phyloP scores from a whole-genome alignment of 2,329 filamentous ascomycete species.

The Metarhizium sp. region DNA sequence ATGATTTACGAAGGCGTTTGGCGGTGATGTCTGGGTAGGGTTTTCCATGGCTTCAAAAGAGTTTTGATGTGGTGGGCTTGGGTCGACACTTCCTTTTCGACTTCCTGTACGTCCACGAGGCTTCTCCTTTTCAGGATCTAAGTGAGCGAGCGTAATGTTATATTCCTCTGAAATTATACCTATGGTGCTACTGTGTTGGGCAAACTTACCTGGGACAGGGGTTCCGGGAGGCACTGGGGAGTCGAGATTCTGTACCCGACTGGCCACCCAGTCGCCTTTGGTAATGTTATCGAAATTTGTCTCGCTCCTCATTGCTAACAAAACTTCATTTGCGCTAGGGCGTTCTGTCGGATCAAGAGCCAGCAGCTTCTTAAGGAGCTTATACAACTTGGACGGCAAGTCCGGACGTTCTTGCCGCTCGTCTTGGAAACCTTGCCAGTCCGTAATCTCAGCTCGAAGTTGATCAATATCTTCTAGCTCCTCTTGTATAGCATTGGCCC shows the following conservation, averaged over 20 bases:
- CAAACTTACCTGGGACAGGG: slow-evolving; percentile 33
- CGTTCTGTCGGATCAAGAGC: slow-evolving; percentile 67
- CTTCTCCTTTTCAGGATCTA: slow-evolving; percentile 23
- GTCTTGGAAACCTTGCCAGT: slow-evolving; percentile 81
- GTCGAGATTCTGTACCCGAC: slow-evolving; percentile 45
- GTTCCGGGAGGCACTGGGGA: slow-evolving; percentile 41
- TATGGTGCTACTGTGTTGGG: not conserved
- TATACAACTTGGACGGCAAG: slow-evolving; percentile 77
- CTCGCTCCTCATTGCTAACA: slow-evolving; percentile 67
- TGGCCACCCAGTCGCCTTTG: slow-evolving; percentile 23
- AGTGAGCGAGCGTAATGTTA: not conserved
- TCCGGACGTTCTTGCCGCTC: slow-evolving; percentile 68
- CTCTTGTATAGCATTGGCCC: slow-evolving; percentile 77
- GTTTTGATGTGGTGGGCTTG: slow-evolving; percentile 15
- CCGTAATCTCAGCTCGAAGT: slow-evolving; percentile 74
- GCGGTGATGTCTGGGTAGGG: slow-evolving; percentile 11
- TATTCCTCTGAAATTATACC: not conserved
- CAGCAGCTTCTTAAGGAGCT: slow-evolving; percentile 71
- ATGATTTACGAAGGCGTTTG: not conserved
- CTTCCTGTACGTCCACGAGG: slow-evolving; percentile 7
- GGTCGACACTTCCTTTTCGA: not conserved
- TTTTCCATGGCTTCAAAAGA: slow-evolving; percentile 9
- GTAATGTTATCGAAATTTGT: slow-evolving; percentile 35
- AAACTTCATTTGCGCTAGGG: slow-evolving; percentile 77
- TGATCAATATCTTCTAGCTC: slow-evolving; percentile 86